These are phyloP conservation scores for Plantago ovata DNA, from an alignment of 257 asterid species.

Conservation along the genomic window DNA sequence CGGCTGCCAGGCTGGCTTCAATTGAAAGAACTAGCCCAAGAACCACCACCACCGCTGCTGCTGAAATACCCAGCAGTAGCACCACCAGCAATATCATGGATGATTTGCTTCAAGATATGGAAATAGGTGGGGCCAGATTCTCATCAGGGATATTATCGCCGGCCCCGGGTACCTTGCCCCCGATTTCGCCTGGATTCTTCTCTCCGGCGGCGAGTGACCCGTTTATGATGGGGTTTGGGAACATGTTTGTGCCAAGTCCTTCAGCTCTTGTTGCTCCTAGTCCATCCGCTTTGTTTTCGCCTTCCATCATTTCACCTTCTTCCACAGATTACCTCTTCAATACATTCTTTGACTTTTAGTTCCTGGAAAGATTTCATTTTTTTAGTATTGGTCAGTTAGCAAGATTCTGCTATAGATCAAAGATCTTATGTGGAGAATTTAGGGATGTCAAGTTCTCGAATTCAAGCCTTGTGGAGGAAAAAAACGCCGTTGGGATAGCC, in stretches of 20 bases:
- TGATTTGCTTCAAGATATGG: conserved; percentile 38
- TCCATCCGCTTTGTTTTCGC: conserved; percentile 65
- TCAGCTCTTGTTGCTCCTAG: conserved; percentile 38
- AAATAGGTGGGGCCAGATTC: conserved; percentile 28
- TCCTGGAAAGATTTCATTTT: too few relatives aligned
- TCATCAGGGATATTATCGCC: conserved; percentile 80
- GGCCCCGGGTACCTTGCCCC: conserved; percentile 66
- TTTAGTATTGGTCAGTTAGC: too few relatives aligned
- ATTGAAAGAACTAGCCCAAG: conserved; percentile 58
- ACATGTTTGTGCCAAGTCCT: conserved; percentile 74
- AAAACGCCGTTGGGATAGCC: too few relatives aligned
- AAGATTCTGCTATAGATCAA: too few relatives aligned
- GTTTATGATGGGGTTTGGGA: conserved; percentile 29
- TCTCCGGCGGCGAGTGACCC: conserved; percentile 65
- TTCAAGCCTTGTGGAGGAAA: too few relatives aligned
- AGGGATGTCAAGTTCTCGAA: too few relatives aligned
- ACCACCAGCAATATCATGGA: conserved; percentile 24
- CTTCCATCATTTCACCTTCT: conserved; percentile 63
- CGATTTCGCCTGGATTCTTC: conserved; percentile 68
- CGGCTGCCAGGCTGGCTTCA: conserved; percentile 85
- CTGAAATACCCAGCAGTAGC: conserved; percentile 1
- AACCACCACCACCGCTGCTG: conserved; percentile 21
- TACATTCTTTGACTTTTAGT: conserved; percentile 75
- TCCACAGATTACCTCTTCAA: conserved; percentile 40
- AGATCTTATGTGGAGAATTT: too few relatives aligned